Evolutionary conservation across 176 grass and related monocot species (phyloP).

Genomic region (Oryza meyeriana): DNA sequence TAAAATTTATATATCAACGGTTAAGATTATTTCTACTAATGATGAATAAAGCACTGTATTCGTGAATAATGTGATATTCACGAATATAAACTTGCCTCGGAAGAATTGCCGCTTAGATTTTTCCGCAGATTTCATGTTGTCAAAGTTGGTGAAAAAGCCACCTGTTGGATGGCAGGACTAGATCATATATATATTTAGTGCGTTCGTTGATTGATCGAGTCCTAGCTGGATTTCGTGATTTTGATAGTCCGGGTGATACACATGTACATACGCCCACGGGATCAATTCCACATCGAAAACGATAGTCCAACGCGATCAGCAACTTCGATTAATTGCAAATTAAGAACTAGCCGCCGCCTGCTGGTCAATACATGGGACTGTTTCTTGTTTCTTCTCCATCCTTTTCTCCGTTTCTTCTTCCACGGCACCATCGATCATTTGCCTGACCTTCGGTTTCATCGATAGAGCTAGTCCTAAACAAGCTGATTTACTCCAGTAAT

Average conservation of each 20-base stretch:
- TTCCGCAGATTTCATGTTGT: not conserved
- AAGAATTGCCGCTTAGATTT: not conserved
- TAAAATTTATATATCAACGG: too few relatives aligned
- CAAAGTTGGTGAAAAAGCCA: not conserved
- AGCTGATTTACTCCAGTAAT: not conserved
- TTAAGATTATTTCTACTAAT: too few relatives aligned
- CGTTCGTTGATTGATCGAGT: not conserved
- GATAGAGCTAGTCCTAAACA: not conserved
- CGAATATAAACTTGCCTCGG: too few relatives aligned
- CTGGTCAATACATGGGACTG: not conserved
- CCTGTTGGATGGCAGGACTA: not conserved
- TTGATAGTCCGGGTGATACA: not conserved
- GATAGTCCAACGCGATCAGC: not conserved
- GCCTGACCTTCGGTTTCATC: not conserved
- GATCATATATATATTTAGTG: not conserved
- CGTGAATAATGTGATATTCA: too few relatives aligned
- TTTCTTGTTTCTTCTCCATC: not conserved
- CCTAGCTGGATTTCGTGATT: not conserved
- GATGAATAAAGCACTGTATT: too few relatives aligned
- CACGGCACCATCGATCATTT: not conserved
- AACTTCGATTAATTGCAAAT: not conserved
- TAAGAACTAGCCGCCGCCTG: not conserved
- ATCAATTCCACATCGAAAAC: not conserved
- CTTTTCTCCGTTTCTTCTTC: not conserved
- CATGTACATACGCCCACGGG: not conserved